Evolutionary conservation across 176 grass and related monocot species (phyloP).

Genomic region (Bolboschoenus planiculmis): DNA sequence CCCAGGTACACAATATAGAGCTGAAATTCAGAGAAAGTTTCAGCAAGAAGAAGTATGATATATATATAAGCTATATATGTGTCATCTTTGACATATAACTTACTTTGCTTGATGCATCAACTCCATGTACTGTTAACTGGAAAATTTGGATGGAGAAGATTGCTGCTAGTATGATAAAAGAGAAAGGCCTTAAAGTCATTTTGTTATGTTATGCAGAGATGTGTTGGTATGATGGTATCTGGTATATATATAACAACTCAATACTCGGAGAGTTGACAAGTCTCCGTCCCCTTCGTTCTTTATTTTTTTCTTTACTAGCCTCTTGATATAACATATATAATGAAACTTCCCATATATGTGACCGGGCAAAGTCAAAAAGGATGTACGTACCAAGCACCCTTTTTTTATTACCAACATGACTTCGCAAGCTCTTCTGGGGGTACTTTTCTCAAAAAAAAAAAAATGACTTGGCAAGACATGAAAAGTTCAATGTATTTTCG

Average conservation of each 20-base stretch:
- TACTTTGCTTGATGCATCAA: conserved; percentile 12
- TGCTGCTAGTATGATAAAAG: not conserved
- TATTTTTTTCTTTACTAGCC: not conserved
- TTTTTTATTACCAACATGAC: not conserved
- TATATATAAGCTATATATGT: not conserved
- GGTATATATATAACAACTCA: not conserved
- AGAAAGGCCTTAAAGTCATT: conserved; percentile 1
- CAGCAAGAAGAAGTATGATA: not conserved
- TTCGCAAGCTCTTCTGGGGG: too few species aligned
- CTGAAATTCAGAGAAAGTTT: not conserved
- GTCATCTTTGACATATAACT: not conserved
- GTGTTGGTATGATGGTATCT: not conserved
- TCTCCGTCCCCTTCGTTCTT: not conserved
- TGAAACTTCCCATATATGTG: not conserved
- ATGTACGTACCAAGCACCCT: not conserved
- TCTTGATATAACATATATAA: not conserved
- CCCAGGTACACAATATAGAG: conserved; percentile 44
- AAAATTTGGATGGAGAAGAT: not conserved
- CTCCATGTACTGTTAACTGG: not conserved
- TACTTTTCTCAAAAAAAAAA: too few species aligned
- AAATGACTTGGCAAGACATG: not conserved
- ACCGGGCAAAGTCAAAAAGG: not conserved
- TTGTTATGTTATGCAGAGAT: not conserved
- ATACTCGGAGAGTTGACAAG: not conserved
- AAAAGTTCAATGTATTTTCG: not conserved